A percentile compares a stretch with the other conserved stretches of the same genome.
Evolutionary conservation across 2,329 filamentous ascomycete genomes (phyloP).

Genomic region (Exserohilum rostratum): DNA sequence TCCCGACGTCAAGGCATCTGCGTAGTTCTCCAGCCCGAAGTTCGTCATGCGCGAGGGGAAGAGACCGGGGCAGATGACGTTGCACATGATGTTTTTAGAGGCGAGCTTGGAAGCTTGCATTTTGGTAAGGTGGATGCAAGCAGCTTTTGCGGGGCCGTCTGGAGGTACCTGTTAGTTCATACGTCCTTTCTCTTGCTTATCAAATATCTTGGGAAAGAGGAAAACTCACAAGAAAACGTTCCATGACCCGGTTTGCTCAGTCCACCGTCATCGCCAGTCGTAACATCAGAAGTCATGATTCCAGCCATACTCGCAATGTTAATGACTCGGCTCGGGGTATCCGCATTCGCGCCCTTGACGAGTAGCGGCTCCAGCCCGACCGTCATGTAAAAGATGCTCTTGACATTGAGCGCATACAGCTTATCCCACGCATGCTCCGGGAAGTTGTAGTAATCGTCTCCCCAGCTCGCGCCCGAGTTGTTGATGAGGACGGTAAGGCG

Average conservation of each 20-base stretch:
- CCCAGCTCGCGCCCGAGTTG: constrained; percentile 62
- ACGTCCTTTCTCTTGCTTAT: too few relatives aligned
- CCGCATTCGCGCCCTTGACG: constrained; percentile 52
- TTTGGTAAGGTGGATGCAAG: constrained; percentile 60
- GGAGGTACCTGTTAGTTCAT: background rate
- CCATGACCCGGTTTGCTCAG: constrained; percentile 59
- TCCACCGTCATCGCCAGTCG: constrained; percentile 55
- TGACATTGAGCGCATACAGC: constrained; percentile 61
- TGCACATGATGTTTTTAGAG: constrained; percentile 60
- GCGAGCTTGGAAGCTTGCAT: constrained; percentile 59
- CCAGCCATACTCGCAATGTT: constrained; percentile 60
- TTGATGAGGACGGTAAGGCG: constrained; percentile 58
- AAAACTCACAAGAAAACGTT: constrained; percentile 54
- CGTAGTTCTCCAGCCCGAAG: constrained; percentile 58
- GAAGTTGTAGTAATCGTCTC: constrained; percentile 63
- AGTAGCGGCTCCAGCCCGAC: constrained; percentile 56
- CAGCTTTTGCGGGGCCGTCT: constrained; percentile 60
- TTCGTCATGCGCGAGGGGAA: constrained; percentile 62
- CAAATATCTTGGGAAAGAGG: background rate
- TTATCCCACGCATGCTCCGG: constrained; percentile 64
- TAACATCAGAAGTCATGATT: constrained; percentile 55
- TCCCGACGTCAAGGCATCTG: constrained; percentile 54
- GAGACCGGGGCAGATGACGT: constrained; percentile 52
- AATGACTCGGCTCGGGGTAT: constrained; percentile 57
- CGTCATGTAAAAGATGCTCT: constrained; percentile 58